Conservation (phyloP, 768 basidiomycete species). For the Pisolithus albus region DNA sequence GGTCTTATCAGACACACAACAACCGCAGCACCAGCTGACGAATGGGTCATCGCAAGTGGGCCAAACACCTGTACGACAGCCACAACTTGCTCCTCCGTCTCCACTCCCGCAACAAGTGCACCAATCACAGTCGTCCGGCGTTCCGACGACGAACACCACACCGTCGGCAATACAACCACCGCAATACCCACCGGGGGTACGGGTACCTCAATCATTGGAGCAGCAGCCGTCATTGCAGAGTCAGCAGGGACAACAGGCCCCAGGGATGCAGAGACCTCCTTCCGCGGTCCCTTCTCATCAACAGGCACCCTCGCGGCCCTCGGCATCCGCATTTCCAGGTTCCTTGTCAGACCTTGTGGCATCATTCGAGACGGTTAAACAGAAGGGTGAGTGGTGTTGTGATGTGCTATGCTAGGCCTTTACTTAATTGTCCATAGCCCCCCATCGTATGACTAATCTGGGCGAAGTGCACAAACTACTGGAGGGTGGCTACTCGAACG, state of each 20-base stretch:
- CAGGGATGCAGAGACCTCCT: constrained; percentile 46
- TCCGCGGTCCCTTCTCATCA: constrained; percentile 43
- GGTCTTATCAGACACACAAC: constrained; percentile 31
- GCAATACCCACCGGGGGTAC: constrained; percentile 67
- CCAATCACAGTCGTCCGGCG: constrained; percentile 20
- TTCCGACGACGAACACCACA: constrained; percentile 7
- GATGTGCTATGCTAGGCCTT: background rate
- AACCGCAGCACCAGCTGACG: constrained; percentile 32
- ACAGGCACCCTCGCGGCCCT: constrained; percentile 32
- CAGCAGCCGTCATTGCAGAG: constrained; percentile 25
- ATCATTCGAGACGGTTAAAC: constrained; percentile 93
- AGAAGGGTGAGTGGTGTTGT: constrained; percentile 64
- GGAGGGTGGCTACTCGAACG: constrained; percentile 82
- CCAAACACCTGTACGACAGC: constrained; percentile 24
- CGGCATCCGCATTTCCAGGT: constrained; percentile 61
- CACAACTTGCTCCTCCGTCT: constrained; percentile 35
- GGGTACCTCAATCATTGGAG: constrained; percentile 40
- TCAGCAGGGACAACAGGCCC: constrained; percentile 28
- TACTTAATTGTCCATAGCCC: constrained; percentile 35
- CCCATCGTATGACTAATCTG: constrained; percentile 80
- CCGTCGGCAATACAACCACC: constrained; percentile 30
- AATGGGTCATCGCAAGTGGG: constrained; percentile 28
- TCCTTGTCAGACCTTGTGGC: constrained; percentile 88
- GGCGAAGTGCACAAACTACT: constrained; percentile 90
- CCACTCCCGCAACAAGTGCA: constrained; percentile 46